phyloP scores from a whole-genome alignment of 345 rosid species.

The Eucalyptus viminalis region DNA sequence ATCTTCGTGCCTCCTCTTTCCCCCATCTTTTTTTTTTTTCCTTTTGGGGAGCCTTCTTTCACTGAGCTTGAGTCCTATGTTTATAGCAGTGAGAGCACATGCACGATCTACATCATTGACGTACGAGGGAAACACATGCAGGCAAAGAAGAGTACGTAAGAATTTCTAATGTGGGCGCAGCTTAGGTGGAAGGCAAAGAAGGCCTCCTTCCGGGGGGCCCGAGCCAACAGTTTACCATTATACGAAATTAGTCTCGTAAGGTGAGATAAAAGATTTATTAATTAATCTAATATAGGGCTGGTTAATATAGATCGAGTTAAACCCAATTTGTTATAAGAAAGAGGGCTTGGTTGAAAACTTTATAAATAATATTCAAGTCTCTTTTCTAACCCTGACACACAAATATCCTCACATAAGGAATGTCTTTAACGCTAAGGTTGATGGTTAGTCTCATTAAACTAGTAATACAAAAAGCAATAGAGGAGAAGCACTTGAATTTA shows the following conservation, averaged over 20 bases:
- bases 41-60: neutral
- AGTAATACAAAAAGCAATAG: too few species aligned
- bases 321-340: rapidly evolving
- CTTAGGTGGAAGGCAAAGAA: too few species aligned
- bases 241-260: rapidly evolving
- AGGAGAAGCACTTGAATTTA: too few species aligned
- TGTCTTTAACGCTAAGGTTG: rapidly evolving
- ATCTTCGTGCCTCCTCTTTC: neutral
- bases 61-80: neutral
- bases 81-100: neutral
- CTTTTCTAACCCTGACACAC: rapidly evolving
- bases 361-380: too few species aligned
- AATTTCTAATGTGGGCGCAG: too few species aligned
- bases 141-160: too few species aligned
- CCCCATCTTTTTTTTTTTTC: neutral
- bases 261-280: rapidly evolving
- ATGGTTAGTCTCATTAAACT: too few species aligned
- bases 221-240: too few species aligned
- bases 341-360: rapidly evolving
- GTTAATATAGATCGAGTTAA: rapidly evolving
- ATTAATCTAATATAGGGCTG: rapidly evolving
- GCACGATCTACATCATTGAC: too few species aligned
- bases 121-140: too few species aligned
- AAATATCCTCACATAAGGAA: too few species aligned
- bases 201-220: too few species aligned